Evolutionary conservation across 1,284 basidiomycete genomes (phyloP).

Genomic region (Moesziomyces globuligerus): DNA sequence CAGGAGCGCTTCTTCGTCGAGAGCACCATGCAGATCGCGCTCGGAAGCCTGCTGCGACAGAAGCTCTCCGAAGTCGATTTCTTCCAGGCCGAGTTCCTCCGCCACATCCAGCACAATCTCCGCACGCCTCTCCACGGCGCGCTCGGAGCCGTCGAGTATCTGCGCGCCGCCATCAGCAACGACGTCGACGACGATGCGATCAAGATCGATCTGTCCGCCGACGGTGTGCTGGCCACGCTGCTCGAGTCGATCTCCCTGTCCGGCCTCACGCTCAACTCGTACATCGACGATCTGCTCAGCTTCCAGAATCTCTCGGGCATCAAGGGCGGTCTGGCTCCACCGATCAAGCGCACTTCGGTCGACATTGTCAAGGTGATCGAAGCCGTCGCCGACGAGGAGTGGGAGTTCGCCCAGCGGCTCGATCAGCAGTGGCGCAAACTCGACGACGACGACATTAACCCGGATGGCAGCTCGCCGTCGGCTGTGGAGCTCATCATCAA

Average conservation of each 20-base stretch:
- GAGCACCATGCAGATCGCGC: constrained; percentile 23
- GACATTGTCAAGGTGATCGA: constrained; percentile 46
- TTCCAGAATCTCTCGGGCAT: constrained; percentile 51
- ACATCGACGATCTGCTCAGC: constrained; percentile 58
- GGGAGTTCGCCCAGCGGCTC: constrained; percentile 44
- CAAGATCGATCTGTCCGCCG: constrained; percentile 41
- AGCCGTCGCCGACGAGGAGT: constrained; percentile 51
- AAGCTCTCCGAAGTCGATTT: constrained; percentile 45
- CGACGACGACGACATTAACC: constrained; percentile 10
- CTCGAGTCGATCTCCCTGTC: constrained; percentile 54
- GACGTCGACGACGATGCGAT: constrained; percentile 19
- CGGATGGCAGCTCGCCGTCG: constrained; percentile 12
- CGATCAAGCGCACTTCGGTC: constrained; percentile 14
- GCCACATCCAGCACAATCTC: constrained; percentile 54
- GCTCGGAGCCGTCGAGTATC: constrained; percentile 52
- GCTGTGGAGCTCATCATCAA: constrained; percentile 51
- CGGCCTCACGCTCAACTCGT: constrained; percentile 48
- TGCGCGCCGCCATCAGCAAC: constrained; percentile 36
- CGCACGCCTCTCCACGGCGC: constrained; percentile 60
- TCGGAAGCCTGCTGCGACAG: constrained; percentile 44
- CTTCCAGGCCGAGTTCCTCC: constrained; percentile 54
- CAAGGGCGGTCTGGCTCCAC: constrained; percentile 5
- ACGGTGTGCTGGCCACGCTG: constrained; percentile 44
- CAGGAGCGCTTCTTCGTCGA: constrained; percentile 48
- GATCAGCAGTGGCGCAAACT: constrained; percentile 28